Evolutionary conservation across 495 filamentous ascomycete species (phyloP), one percentile per base, ranked within the genome.

Genomic region (Penicillium manginii): DNA sequence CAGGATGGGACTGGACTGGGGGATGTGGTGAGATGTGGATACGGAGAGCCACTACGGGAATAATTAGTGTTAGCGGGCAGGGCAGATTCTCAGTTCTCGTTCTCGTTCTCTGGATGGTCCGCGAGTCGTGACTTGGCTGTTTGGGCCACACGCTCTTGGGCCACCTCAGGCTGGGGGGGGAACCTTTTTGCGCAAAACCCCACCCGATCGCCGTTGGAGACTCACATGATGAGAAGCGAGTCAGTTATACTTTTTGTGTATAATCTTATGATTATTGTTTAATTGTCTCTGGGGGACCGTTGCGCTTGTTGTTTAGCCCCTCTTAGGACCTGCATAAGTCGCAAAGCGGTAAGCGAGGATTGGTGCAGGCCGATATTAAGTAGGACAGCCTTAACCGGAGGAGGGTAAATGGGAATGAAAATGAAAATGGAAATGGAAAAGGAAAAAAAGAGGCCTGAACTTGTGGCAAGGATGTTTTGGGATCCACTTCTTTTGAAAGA

Each of bases 251-350:
- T 18, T 51, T 31, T 12, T 51, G 35, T 51, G 2, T 33, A 5
- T 33, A 10, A 35, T 26, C 26, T 26, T 33, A 6, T 26, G 7
- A 11, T 29, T 26, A 8, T 26, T 47, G 2, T 22, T 26, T 22
- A 26, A 17, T 43, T 19, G 40, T 43, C 40, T 4, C 17, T 47
- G 21, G 18, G 18, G 11, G 45, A 26, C 45, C 45, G 45, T 47
- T 47, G 15, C 45, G 45, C 45, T 47, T 47, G 45, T 51, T 33
- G 12, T 37, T n/a, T 47, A 47, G 45, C 45, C n/a, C 21, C 19
- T 43, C 17, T 18, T 43, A 46, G 37, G 31, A 52, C 37, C 52
- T 61, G 55, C 59, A 62, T 58, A 43, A 50, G 47, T 50, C 50
- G 49, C 21, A 39, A 42, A 32, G 23, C 22, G 26, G 35, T 55